Conservation (phyloP, 768 basidiomycete genomes). For the Collybiopsis confluens region DNA sequence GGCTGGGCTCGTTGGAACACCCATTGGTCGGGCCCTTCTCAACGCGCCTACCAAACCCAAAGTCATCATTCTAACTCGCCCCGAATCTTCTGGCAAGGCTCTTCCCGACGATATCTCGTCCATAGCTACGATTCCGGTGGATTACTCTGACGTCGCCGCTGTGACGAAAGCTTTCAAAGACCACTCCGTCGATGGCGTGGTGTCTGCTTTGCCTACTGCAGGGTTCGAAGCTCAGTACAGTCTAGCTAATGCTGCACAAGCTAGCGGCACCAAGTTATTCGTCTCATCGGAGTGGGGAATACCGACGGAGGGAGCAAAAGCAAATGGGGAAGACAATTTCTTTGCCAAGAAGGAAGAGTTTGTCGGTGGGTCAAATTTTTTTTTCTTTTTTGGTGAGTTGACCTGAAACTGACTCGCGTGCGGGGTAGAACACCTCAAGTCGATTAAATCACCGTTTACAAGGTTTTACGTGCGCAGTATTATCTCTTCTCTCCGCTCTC, state of each 20-base stretch:
- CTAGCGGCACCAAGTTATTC: conserved; percentile 28
- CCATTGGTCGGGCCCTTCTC: not conserved
- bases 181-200: conserved; percentile 29
- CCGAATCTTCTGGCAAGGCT: not conserved
- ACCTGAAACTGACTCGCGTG: not conserved
- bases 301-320: conserved; percentile 26
- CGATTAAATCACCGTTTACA: conserved; percentile 22
- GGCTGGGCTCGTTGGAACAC: not conserved
- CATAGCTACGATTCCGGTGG: conserved; percentile 4
- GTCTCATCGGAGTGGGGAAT: conserved; percentile 35
- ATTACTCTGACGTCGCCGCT: conserved; percentile 21
- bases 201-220: conserved; percentile 24
- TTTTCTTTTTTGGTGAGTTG: not conserved
- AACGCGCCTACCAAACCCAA: not conserved
- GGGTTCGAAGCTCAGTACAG: conserved; percentile 20
- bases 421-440: conserved; percentile 22
- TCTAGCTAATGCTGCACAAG: conserved; percentile 31
- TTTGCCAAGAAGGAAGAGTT: conserved; percentile 21
- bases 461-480: conserved; percentile 26
- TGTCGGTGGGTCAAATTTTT: conserved; percentile 15
- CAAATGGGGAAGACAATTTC: conserved; percentile 13
- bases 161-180: conserved; percentile 23
- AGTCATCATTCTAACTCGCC: not conserved
- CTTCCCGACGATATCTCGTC: not conserved
- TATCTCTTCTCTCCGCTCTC: not conserved